A percentile compares a stretch with the other conserved stretches of the same genome.
These are phyloP conservation scores for Beauveria sp. DNA, from an alignment of 2,329 filamentous ascomycete species.

Conservation along the genomic window DNA sequence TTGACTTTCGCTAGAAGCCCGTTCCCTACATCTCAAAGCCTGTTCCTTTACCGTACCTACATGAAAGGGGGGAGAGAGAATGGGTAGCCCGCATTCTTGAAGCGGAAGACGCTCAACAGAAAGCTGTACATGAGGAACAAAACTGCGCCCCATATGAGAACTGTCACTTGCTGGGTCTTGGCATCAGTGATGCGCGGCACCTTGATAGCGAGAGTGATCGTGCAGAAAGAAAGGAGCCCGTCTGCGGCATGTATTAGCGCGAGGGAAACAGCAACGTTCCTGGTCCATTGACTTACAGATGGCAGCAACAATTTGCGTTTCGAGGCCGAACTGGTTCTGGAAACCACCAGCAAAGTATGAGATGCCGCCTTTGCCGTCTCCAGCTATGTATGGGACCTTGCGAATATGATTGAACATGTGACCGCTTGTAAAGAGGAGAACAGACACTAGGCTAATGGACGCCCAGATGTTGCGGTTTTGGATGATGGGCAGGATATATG, in stretches of 20 bases:
- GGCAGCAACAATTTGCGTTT: conserved; percentile 90
- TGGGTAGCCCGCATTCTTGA: conserved; percentile 92
- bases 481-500: conserved; percentile 72
- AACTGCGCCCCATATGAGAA: conserved; percentile 70
- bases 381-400: conserved; percentile 85
- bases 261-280: not conserved
- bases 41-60: conserved; percentile 24
- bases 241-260: conserved; percentile 21
- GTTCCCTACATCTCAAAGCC: not conserved
- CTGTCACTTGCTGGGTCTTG: conserved; percentile 70
- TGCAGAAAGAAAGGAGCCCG: conserved; percentile 76
- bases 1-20: not conserved
- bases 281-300: conserved; percentile 63
- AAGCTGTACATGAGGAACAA: conserved; percentile 87
- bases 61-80: conserved; percentile 90
- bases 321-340: conserved; percentile 86
- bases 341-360: conserved; percentile 89
- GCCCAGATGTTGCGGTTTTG: conserved; percentile 94
- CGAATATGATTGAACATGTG: conserved; percentile 99
- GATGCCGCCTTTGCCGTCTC: conserved; percentile 77
- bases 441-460: conserved; percentile 75
- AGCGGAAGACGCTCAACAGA: conserved; percentile 83
- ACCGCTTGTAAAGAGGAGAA: conserved; percentile 88
- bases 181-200: conserved; percentile 79
- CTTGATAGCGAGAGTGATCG: conserved; percentile 85